Percentiles rank a stretch among this genome's conserved stretches.
These are phyloP conservation scores for Vitis hybrid DNA, from an alignment of 177 flowering plant genomes.

Conservation along the genomic window DNA sequence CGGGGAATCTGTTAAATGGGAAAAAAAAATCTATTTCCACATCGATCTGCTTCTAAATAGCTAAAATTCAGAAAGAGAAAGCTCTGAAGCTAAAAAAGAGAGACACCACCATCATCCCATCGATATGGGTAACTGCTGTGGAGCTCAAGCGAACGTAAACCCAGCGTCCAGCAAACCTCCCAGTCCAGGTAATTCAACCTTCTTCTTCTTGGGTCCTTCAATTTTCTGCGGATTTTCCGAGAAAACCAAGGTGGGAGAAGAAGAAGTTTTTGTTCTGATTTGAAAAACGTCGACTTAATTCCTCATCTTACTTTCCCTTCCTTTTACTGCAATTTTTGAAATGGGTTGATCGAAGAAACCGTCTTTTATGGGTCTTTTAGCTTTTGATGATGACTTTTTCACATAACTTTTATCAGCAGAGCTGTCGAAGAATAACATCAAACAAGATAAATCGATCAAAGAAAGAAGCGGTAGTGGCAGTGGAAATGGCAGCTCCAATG, in stretches of 20 bases:
- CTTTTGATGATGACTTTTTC: no score
- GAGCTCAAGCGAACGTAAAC: slow-evolving; percentile 18
- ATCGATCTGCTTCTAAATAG: neutral
- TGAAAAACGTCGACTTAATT: no score
- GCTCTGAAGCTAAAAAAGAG: neutral
- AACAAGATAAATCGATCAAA: neutral
- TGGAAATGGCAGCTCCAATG: neutral
- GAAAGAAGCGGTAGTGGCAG: neutral
- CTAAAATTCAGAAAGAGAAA: neutral
- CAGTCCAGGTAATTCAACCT: slow-evolving; percentile 7
- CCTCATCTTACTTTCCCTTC: no score
- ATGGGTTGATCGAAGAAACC: no score
- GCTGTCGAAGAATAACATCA: neutral
- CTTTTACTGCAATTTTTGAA: no score
- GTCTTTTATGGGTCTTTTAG: no score
- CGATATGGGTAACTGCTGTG: slow-evolving; percentile 24
- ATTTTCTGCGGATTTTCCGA: neutral
- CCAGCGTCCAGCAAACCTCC: slow-evolving; percentile 12
- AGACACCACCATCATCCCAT: slow-evolving; percentile 14
- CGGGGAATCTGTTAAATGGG: neutral
- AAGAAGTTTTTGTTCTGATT: neutral
- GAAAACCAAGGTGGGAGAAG: no score
- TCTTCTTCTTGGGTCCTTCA: neutral
- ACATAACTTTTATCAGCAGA: neutral
- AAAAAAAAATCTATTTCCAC: neutral